Percentiles rank a stretch among this genome's conserved stretches.
Conservation (phyloP, 1,139 yeast species). For the Lodderomyces oxycetoniae region DNA sequence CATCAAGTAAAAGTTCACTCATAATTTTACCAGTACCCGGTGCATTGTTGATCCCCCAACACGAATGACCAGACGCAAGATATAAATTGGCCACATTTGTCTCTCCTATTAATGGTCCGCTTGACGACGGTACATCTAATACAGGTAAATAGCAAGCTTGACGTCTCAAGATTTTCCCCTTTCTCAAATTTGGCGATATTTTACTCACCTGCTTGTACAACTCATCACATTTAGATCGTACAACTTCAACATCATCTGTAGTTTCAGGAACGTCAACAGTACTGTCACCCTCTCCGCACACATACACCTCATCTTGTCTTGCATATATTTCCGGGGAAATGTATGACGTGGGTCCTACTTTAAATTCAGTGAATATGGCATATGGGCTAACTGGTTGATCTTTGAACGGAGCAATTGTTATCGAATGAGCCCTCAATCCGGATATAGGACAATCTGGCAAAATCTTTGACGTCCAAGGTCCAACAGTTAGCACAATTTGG, state of each 20-base stretch:
- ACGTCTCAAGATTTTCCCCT: slow-evolving; percentile 73
- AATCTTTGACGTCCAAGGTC: slow-evolving; percentile 94
- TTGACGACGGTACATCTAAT: slow-evolving; percentile 81
- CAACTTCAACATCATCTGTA: slow-evolving; percentile 89
- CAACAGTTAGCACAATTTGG: slow-evolving; percentile 78
- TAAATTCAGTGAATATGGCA: slow-evolving; percentile 90
- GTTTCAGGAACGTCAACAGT: slow-evolving; percentile 89
- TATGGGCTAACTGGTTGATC: slow-evolving; percentile 76
- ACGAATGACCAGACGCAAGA: slow-evolving; percentile 89
- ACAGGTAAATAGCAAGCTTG: slow-evolving; percentile 98
- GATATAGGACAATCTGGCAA: slow-evolving; percentile 90
- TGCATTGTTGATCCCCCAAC: slow-evolving; percentile 98
- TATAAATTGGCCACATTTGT: slow-evolving; percentile 77
- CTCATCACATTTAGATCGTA: slow-evolving; percentile 82
- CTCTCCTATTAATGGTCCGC: slow-evolving; percentile 93
- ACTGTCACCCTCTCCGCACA: slow-evolving; percentile 96
- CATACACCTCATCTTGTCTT: slow-evolving; percentile 90
- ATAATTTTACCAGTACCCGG: slow-evolving; percentile 93
- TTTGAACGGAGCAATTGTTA: slow-evolving; percentile 77
- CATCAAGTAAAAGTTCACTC: slow-evolving; percentile 84
- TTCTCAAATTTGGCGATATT: slow-evolving; percentile 63
- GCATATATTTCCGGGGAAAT: slow-evolving; percentile 94
- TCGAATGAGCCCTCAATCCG: slow-evolving; percentile 91
- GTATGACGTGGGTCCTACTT: slow-evolving; percentile 58
- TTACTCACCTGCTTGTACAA: slow-evolving; percentile 78